phyloP scores from a whole-genome alignment of 1,139 yeast species.

The Saccharomyces pastorianus region DNA sequence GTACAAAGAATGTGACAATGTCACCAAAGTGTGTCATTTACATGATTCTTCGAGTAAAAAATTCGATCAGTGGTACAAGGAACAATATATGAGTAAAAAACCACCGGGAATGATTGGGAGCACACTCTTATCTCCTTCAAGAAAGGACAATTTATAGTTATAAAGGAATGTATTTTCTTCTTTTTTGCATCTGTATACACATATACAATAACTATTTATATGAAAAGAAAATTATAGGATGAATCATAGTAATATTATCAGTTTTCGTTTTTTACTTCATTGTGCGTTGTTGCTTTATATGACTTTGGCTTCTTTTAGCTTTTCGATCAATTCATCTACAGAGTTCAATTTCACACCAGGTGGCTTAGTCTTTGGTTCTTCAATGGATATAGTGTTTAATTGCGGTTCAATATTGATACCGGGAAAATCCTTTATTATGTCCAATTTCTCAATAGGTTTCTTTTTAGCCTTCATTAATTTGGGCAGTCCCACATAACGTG shows the following conservation, averaged over 20 bases:
- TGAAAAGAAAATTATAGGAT: not conserved
- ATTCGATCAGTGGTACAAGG: conserved; percentile 25
- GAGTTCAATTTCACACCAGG: conserved; percentile 73
- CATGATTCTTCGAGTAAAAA: conserved; percentile 11
- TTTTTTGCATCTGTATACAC: not conserved
- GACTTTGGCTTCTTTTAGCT: conserved; percentile 65
- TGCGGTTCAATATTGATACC: conserved; percentile 59
- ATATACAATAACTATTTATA: not conserved
- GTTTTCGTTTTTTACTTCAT: conserved; percentile 3
- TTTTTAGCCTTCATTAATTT: conserved; percentile 97
- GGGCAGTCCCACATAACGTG: conserved; percentile 88
- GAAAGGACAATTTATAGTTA: conserved; percentile 5
- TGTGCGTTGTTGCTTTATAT: conserved; percentile 29
- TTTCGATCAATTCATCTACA: conserved; percentile 75
- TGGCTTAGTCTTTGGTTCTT: conserved; percentile 76
- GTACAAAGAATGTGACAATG: conserved; percentile 21
- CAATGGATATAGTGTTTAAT: conserved; percentile 61
- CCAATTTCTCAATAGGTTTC: conserved; percentile 69
- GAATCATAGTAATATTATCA: not conserved
- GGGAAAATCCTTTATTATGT: conserved; percentile 47
- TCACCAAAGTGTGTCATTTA: conserved; percentile 11
- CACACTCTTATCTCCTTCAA: conserved; percentile 21
- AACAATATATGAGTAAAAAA: conserved; percentile 20
- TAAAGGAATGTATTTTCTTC: not conserved
- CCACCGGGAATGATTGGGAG: conserved; percentile 27